A percentile compares a stretch with the other conserved stretches of the same genome.
These are phyloP conservation scores for Postia placenta DNA, from an alignment of 768 basidiomycete genomes.

Conservation along the genomic window DNA sequence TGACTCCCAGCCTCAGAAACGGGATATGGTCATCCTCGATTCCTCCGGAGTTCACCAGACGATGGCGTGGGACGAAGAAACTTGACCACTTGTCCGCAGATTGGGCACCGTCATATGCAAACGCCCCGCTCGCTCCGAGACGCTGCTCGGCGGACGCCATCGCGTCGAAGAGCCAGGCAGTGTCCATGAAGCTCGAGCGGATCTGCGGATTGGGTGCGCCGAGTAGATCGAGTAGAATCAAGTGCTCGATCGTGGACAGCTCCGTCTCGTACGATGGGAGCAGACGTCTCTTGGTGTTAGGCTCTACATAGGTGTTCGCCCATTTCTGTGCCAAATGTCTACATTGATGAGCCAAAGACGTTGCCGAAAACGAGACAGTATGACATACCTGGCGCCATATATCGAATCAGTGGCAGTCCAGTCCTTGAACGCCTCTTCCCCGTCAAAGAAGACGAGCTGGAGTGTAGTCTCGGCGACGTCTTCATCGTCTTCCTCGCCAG, in stretches of 20 bases:
- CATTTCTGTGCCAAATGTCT: conserved; percentile 90
- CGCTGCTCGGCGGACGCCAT: conserved; percentile 67
- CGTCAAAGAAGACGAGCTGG: conserved; percentile 93
- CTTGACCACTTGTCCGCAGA: conserved; percentile 45
- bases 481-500: conserved; percentile 63
- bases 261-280: conserved; percentile 46
- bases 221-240: conserved; percentile 89
- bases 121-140: conserved; percentile 58
- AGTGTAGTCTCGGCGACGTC: conserved; percentile 80
- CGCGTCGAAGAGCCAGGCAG: conserved; percentile 89
- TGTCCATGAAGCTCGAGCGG: conserved; percentile 77
- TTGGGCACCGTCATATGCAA: conserved; percentile 41
- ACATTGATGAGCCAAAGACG: conserved; percentile 6
- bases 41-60: conserved; percentile 40
- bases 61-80: conserved; percentile 57
- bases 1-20: conserved; percentile 79
- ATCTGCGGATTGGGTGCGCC: conserved; percentile 73
- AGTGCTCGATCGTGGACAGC: conserved; percentile 77
- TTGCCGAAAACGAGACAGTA: not conserved
- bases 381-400: conserved; percentile 88
- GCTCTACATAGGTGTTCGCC: conserved; percentile 60
- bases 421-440: conserved; percentile 89
- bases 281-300: conserved; percentile 53
- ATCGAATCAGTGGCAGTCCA: conserved; percentile 91
- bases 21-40: conserved; percentile 95